Conservation (phyloP, 495 filamentous ascomycete species). For the Choiromyces venosus region DNA sequence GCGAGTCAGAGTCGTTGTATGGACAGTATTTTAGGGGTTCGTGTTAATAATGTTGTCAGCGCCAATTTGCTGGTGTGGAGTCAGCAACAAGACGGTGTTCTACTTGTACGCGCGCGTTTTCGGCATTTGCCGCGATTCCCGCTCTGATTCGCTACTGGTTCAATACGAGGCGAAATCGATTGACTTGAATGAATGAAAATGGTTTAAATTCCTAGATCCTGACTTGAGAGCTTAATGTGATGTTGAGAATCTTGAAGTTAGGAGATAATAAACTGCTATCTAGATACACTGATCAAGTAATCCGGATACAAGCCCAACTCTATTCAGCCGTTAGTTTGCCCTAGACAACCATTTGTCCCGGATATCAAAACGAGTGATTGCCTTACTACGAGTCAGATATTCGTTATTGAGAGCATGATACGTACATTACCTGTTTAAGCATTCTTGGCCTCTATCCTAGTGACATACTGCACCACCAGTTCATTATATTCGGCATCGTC, state of each 20-base stretch:
- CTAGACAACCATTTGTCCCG: neutral
- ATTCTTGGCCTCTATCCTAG: slow-evolving; percentile 27
- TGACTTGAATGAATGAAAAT: neutral
- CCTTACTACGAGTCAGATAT: neutral
- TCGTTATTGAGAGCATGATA: neutral
- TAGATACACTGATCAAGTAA: neutral
- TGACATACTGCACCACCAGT: slow-evolving; percentile 19
- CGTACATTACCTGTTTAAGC: neutral
- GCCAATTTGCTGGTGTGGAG: neutral
- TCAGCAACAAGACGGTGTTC: neutral
- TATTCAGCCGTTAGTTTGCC: neutral
- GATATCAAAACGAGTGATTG: neutral
- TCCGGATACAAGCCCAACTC: neutral
- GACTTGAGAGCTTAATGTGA: neutral
- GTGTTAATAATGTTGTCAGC: neutral
- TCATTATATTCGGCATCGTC: slow-evolving; percentile 26
- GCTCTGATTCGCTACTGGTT: no score
- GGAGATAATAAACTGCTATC: neutral
- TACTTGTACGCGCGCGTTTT: neutral
- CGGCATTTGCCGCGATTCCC: neutral
- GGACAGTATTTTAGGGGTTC: neutral
- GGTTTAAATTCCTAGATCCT: neutral
- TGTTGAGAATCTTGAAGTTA: neutral
- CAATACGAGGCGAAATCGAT: no score
- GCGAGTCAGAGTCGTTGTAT: neutral